Conservation (phyloP, 805 yeast species). For the Helenozyma rhizophorensis region DNA sequence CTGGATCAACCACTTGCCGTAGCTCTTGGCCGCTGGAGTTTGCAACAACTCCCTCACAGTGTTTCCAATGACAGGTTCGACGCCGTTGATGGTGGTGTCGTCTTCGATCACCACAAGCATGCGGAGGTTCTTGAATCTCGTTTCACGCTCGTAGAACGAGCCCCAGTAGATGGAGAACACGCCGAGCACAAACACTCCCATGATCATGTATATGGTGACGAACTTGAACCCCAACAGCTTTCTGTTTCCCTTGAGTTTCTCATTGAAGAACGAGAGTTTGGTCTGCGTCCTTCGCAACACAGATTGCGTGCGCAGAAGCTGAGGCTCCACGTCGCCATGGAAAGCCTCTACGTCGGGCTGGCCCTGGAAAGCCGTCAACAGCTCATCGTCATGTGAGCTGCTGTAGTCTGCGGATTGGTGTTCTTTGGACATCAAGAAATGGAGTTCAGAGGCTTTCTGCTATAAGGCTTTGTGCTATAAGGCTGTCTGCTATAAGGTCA, state of each 20-base stretch:
- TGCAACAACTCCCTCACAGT: conserved; percentile 12
- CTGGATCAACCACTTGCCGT: conserved; percentile 36
- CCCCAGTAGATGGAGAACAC: conserved; percentile 50
- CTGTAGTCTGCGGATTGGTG: background rate
- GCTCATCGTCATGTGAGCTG: no score
- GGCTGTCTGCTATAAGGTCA: no score
- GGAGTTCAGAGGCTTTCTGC: no score
- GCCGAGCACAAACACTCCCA: conserved; percentile 34
- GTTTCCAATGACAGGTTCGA: conserved; percentile 27
- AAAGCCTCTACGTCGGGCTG: background rate
- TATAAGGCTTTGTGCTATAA: no score
- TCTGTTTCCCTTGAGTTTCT: conserved; percentile 20
- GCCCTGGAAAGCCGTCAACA: no score
- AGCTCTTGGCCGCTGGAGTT: conserved; percentile 14
- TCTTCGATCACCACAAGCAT: conserved; percentile 39
- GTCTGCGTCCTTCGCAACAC: conserved; percentile 21
- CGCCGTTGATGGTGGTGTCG: conserved; percentile 17
- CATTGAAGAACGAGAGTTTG: conserved; percentile 29
- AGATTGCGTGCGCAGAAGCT: conserved; percentile 6
- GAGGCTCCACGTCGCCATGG: background rate
- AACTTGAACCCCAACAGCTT: conserved; percentile 14
- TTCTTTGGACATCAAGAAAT: conserved; percentile 1
- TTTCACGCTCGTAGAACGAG: conserved; percentile 29
- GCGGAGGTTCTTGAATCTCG: conserved; percentile 28
- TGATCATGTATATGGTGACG: conserved; percentile 19